Conservation (phyloP, 345 rosid genomes). For the Hypericum perforatum region DNA sequence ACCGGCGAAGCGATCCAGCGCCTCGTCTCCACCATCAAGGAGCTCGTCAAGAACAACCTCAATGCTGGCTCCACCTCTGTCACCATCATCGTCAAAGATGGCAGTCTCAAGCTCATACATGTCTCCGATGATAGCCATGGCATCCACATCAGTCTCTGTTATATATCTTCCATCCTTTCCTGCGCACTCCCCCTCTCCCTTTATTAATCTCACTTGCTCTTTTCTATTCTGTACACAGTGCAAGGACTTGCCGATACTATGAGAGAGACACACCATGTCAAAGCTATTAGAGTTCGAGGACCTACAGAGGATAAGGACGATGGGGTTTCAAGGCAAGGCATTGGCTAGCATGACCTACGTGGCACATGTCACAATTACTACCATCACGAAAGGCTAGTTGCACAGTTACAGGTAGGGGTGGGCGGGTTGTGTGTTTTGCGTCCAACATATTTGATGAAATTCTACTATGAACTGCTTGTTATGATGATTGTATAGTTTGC, state of each 20-base stretch:
- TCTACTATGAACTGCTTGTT: not conserved
- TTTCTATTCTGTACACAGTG: slow-evolving; percentile 18
- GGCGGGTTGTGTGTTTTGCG: not conserved
- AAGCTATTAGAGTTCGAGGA: slow-evolving; percentile 76
- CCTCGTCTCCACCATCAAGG: slow-evolving; percentile 77
- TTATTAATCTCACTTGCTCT: not conserved
- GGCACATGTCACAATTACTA: slow-evolving; percentile 81
- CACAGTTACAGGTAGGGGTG: slow-evolving; percentile 75
- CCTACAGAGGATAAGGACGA: slow-evolving; percentile 61
- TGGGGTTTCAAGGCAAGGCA: slow-evolving; percentile 99
- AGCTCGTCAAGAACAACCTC: slow-evolving; percentile 89
- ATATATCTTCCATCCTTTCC: not conserved
- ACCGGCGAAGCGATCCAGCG: slow-evolving; percentile 97
- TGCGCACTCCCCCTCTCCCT: not conserved
- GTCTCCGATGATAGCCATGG: slow-evolving; percentile 99
- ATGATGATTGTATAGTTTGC: not conserved
- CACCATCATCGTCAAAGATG: slow-evolving; percentile 71
- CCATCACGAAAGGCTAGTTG: slow-evolving; percentile 71
- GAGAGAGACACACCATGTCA: slow-evolving; percentile 95
- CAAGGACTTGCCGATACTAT: slow-evolving; percentile 81
- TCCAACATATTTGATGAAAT: slow-evolving; percentile 7
- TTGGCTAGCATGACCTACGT: slow-evolving; percentile 95
- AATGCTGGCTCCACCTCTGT: slow-evolving; percentile 80
- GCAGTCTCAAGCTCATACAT: slow-evolving; percentile 93
- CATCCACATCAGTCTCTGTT: slow-evolving; percentile 42